Percentiles rank a stretch among this genome's conserved stretches.
phyloP scores from a whole-genome alignment of 192 early-diverging fungal species.

The Coemansia sp. region DNA sequence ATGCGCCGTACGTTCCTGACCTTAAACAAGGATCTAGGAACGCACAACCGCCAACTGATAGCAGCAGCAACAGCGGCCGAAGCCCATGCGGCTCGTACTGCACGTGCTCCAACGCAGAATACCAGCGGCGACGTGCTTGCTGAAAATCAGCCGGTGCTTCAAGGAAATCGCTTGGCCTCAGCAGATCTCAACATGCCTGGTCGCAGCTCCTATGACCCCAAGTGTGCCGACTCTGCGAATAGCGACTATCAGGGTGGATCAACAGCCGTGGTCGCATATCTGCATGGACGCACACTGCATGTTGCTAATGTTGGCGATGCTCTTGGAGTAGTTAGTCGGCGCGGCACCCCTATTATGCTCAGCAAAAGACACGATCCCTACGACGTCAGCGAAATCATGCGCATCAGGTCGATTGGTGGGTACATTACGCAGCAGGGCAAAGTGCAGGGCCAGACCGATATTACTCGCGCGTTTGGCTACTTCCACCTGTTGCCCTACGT shows the following conservation, averaged over 20 bases:
- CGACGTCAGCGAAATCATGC: constrained; percentile 65
- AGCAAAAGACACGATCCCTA: constrained; percentile 72
- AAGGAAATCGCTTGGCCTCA: constrained; percentile 11
- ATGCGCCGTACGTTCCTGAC: constrained; percentile 81
- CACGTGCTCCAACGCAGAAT: constrained; percentile 18
- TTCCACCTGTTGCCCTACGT: constrained; percentile 79
- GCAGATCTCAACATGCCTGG: constrained; percentile 30
- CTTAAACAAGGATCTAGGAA: constrained; percentile 78
- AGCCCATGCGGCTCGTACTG: constrained; percentile 32
- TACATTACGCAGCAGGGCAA: constrained; percentile 73
- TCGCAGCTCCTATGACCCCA: constrained; percentile 29
- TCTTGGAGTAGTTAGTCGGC: constrained; percentile 73
- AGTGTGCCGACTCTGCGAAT: constrained; percentile 16
- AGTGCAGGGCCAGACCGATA: constrained; percentile 72
- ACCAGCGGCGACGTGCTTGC: constrained; percentile 10
- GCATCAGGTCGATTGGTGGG: constrained; percentile 79
- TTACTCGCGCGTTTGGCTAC: constrained; percentile 84
- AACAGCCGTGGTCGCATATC: constrained; percentile 77
- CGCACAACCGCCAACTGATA: constrained; percentile 51
- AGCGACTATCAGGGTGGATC: constrained; percentile 65
- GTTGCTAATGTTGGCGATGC: constrained; percentile 87
- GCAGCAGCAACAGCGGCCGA: constrained; percentile 45
- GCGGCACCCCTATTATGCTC: constrained; percentile 67
- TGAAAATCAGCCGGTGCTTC: background rate
- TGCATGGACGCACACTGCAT: constrained; percentile 74